Evolutionary conservation across 2,329 filamentous ascomycete species (phyloP).

Genomic region (Cercospora canescens): DNA sequence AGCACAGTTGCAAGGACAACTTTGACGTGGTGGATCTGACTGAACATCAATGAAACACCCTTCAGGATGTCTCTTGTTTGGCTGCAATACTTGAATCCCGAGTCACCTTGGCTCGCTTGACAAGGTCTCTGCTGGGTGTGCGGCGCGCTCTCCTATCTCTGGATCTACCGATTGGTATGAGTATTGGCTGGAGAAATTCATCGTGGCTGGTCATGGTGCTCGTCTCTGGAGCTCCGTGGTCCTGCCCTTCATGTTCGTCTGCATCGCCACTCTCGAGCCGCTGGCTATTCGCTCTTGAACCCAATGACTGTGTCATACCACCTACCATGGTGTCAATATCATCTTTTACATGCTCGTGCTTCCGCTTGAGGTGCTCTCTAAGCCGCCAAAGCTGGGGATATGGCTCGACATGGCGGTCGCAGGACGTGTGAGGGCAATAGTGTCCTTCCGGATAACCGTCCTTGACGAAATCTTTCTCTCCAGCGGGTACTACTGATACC

Average conservation of each 20-base stretch:
- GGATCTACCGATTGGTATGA: conserved; percentile 7
- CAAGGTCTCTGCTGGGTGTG: conserved; percentile 5
- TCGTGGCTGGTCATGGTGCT: not conserved
- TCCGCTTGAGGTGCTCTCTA: conserved; percentile 35
- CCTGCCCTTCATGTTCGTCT: not conserved
- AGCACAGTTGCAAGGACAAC: not conserved
- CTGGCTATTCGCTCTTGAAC: not conserved
- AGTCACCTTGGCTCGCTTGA: not conserved
- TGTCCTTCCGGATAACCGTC: not conserved
- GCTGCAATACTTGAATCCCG: not conserved
- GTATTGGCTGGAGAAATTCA: conserved; percentile 8
- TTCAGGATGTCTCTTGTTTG: not conserved
- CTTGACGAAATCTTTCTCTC: not conserved
- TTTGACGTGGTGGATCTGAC: not conserved
- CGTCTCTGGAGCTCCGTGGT: not conserved
- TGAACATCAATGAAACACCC: not conserved
- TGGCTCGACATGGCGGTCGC: conserved; percentile 28
- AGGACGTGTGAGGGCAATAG: conserved; percentile 31
- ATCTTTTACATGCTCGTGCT: conserved; percentile 28
- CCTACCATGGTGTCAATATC: conserved; percentile 7
- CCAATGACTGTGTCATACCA: not conserved
- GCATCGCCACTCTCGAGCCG: not conserved
- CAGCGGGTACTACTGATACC: conserved; percentile 23
- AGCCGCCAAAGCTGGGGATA: conserved; percentile 32
- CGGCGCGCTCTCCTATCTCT: conserved; percentile 1